Percentiles rank a stretch among this genome's conserved stretches.
These are phyloP conservation scores for Ramalina peruviana DNA, from an alignment of 495 filamentous ascomycete species.

Conservation along the genomic window DNA sequence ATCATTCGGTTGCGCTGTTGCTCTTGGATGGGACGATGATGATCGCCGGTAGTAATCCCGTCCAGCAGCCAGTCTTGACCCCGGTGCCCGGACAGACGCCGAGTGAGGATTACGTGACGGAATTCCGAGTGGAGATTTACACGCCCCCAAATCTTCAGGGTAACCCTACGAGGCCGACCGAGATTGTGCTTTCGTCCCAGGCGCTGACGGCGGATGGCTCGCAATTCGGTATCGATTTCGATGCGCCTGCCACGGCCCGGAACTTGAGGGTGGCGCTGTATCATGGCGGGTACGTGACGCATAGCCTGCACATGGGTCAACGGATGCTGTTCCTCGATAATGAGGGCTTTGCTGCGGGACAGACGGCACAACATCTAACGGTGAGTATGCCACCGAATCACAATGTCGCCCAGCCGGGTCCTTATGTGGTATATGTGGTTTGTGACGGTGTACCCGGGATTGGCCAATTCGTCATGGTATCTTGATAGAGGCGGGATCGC, in stretches of 20 bases:
- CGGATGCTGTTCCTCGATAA: constrained; percentile 43
- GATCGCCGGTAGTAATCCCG: constrained; percentile 44
- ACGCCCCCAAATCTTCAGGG: constrained; percentile 46
- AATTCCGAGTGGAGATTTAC: constrained; percentile 48
- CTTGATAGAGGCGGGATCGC: not conserved
- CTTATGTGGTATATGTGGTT: constrained; percentile 47
- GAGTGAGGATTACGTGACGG: constrained; percentile 33
- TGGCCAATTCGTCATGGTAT: constrained; percentile 35
- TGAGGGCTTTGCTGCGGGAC: constrained; percentile 30
- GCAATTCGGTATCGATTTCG: constrained; percentile 35
- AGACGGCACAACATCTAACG: constrained; percentile 29
- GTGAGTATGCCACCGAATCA: constrained; percentile 41
- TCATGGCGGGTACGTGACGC: constrained; percentile 48
- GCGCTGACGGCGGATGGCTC: constrained; percentile 29
- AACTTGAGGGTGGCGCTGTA: constrained; percentile 37
- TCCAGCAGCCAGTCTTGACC: constrained; percentile 38
- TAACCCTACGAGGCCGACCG: constrained; percentile 34
- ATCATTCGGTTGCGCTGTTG: constrained; percentile 43
- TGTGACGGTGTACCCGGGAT: constrained; percentile 44
- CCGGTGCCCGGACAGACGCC: constrained; percentile 17
- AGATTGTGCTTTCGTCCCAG: constrained; percentile 27
- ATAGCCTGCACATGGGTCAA: constrained; percentile 49
- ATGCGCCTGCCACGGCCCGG: constrained; percentile 23
- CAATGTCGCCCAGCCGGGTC: constrained; percentile 43
- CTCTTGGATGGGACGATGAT: constrained; percentile 46